Base-by-base conservation (phyloP, 106 monocot genomes). In the Dendrobium catenatum region DNA sequence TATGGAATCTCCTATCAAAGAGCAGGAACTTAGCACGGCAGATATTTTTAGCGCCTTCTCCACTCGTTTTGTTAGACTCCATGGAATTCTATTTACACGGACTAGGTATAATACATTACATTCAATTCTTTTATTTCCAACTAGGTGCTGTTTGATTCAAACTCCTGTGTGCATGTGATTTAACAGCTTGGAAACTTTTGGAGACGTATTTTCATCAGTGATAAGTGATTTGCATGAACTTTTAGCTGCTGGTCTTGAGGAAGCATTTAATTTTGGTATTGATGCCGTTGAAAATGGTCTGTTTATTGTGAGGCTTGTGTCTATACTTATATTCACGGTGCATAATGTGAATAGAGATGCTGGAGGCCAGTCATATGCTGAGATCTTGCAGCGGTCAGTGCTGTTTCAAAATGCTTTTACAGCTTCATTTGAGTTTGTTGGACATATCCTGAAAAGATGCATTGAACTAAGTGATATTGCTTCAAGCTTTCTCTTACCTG, bases 121-220 rank as follows among this genome's bases (percentile, higher is more conserved):
- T 82, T 75, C 16, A 2, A 44, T 72, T 6, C 13, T 40, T 70
- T 64, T 61, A 24, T 74, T 46, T 59, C 18, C 1, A 46, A 26
- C 6, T 47, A 55, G 42, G 2, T 76, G 16, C 72, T 40, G 8
- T 16, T 80, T 27, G 46, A 31, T 61, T 77, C 61, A 40, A 81
- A 51, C 33, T 51, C 13, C 26, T 73, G 37, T 77, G 0, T 81
- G 59, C 76, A 3, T 61, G 42, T 41, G 27, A 46, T 33, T 75
- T 49, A 75, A 85, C 90, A 93, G 93, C 73, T 75, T 99, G 89
- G 98, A 99, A 84, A 99, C 95, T 66, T 99, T 99, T 88, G 93
- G 75, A 75, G 98, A 99, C 41, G 75, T 91, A 13, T 90, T 91
- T 80, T 81, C 87, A 75, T 72, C 82, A n/a, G 81, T 89, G 9